These are phyloP conservation scores for Monilinia aucupariae DNA, from an alignment of 2,329 filamentous ascomycete species.

Conservation along the genomic window DNA sequence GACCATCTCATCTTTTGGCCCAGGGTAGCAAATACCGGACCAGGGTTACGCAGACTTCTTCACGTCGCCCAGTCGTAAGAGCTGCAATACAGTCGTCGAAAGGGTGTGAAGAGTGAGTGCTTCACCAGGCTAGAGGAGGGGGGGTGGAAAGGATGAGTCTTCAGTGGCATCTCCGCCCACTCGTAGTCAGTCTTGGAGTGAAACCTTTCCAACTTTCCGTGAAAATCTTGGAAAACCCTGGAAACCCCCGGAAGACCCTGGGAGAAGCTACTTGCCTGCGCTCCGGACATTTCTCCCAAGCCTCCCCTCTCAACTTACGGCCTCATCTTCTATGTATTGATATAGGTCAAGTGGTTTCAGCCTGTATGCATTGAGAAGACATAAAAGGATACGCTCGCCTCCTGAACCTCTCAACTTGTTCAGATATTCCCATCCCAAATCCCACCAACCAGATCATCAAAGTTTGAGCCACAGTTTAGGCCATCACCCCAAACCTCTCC, in stretches of 20 bases:
- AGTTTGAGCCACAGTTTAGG: conserved; percentile 3
- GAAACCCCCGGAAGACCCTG: no score
- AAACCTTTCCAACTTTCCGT: conserved; percentile 5
- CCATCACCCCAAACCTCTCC: neutral
- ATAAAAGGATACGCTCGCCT: conserved; percentile 19
- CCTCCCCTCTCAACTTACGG: neutral
- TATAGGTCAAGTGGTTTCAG: conserved; percentile 18
- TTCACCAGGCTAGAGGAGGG: neutral
- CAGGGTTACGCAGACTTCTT: neutral
- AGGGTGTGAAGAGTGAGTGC: conserved; percentile 3
- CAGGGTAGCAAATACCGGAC: conserved; percentile 13
- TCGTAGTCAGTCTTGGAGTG: conserved; percentile 7
- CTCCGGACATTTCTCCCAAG: neutral
- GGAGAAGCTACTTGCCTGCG: neutral
- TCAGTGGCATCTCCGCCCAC: neutral
- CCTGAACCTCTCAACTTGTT: conserved; percentile 12
- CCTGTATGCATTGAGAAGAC: conserved; percentile 14
- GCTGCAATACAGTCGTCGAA: neutral
- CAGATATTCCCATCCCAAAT: neutral
- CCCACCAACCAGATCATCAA: neutral
- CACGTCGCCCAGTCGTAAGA: neutral
- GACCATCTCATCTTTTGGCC: conserved; percentile 5
- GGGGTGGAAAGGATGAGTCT: conserved; percentile 11
- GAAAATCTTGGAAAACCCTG: conserved; percentile 12
- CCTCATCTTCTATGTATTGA: neutral